Evolutionary conservation across 2,329 filamentous ascomycete genomes (phyloP).

Genomic region (Trichoderma koningiopsis): DNA sequence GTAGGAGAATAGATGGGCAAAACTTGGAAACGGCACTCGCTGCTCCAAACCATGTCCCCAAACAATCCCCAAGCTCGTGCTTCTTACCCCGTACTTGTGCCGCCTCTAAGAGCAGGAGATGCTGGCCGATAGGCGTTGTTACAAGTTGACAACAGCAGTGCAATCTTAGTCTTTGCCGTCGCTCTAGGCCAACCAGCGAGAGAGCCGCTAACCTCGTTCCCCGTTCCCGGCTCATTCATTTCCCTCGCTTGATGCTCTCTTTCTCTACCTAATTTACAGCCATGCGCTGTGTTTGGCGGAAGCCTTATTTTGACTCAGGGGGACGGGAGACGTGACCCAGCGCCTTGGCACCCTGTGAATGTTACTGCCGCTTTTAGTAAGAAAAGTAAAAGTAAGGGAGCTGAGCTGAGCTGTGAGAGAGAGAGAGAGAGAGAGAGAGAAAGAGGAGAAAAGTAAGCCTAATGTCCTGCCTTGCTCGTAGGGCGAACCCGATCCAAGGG

Average conservation of each 20-base stretch:
- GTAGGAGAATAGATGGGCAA: not conserved
- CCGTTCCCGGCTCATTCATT: not conserved
- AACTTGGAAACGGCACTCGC: not conserved
- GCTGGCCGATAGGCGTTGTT: not conserved
- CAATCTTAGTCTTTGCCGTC: not conserved
- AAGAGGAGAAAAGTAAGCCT: not conserved
- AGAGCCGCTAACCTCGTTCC: not conserved
- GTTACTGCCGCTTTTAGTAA: constrained; percentile 6
- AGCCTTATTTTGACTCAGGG: constrained; percentile 6
- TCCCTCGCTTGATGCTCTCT: not conserved
- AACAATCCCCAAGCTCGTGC: not conserved
- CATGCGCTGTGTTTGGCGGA: not conserved
- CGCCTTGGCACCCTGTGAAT: not conserved
- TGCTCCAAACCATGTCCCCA: not conserved
- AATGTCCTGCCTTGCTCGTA: not conserved
- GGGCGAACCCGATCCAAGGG: constrained; percentile 23
- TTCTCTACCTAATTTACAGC: not conserved
- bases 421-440: not conserved
- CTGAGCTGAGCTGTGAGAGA: constrained; percentile 7
- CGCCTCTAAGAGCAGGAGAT: not conserved
- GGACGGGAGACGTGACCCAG: not conserved
- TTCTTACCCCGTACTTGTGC: not conserved
- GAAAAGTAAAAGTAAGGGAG: not conserved
- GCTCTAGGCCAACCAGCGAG: not conserved
- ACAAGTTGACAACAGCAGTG: not conserved